phyloP scores from a whole-genome alignment of 2,329 filamentous ascomycete genomes.

The Diaporthe sp. region DNA sequence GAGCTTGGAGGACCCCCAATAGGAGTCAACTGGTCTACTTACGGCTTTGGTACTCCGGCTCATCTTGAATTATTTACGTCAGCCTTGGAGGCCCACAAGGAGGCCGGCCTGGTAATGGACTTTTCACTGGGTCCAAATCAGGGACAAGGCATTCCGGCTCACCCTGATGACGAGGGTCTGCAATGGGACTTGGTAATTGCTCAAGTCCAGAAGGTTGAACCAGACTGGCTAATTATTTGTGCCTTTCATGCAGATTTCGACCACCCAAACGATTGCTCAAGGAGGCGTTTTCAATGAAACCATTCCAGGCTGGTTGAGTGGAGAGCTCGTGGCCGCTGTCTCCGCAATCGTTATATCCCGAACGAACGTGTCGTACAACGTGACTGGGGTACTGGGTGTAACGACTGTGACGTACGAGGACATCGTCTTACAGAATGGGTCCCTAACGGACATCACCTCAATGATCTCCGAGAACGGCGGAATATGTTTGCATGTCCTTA shows the following conservation, averaged over 20 bases:
- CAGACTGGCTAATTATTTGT: not conserved
- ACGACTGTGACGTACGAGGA: constrained; percentile 2
- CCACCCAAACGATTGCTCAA: constrained; percentile 48
- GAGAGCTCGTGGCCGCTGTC: constrained; percentile 10
- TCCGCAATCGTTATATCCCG: not conserved
- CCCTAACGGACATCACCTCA: constrained; percentile 14
- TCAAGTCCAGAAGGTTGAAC: constrained; percentile 36
- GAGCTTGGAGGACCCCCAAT: not conserved
- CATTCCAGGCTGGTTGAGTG: not conserved
- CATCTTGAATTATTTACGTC: constrained; percentile 1
- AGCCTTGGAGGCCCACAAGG: constrained; percentile 48
- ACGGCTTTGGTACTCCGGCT: constrained; percentile 53
- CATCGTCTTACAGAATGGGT: not conserved
- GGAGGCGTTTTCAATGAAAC: constrained; percentile 9
- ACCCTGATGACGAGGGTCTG: constrained; percentile 50
- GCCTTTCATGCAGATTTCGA: not conserved
- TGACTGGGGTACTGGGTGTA: constrained; percentile 22
- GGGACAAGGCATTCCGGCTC: constrained; percentile 60
- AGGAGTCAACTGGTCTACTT: constrained; percentile 29
- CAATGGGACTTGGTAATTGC: constrained; percentile 46
- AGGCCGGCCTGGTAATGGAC: constrained; percentile 57
- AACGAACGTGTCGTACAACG: constrained; percentile 30
- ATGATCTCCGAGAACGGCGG: not conserved
- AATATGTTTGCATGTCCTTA: not conserved
- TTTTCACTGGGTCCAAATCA: constrained; percentile 61